Conservation (phyloP, 305 asterid species). For the Solanum hybrid region DNA sequence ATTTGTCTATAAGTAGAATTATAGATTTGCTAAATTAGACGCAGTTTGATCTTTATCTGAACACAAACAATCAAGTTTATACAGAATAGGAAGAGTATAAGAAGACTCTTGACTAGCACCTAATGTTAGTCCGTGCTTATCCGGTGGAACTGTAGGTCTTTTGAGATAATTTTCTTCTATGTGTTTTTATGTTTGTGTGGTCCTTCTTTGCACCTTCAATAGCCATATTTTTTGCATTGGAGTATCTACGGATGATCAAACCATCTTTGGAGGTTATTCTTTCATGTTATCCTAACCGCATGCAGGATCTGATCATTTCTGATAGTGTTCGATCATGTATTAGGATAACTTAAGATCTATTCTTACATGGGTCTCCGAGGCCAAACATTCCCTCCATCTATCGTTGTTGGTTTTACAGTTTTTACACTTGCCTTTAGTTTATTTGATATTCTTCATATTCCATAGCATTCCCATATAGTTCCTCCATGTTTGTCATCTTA, state of each 20-base stretch:
- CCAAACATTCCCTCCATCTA: not conserved
- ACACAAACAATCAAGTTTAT: not conserved
- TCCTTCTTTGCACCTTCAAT: not conserved
- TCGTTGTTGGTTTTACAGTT: not conserved
- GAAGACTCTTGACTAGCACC: not conserved
- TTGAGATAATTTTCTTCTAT: not conserved
- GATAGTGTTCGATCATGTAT: not conserved
- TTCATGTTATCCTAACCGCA: not conserved
- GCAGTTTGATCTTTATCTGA: not conserved
- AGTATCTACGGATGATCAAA: not conserved
- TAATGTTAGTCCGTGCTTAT: not conserved
- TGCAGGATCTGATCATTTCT: not conserved
- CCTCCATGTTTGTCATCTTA: not conserved
- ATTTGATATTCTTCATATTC: not conserved
- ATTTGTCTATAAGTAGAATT: not conserved
- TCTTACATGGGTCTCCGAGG: not conserved
- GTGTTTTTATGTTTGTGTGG: not conserved
- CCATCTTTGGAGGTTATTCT: not conserved
- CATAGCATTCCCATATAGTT: not conserved
- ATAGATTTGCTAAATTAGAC: not conserved
- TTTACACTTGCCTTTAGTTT: not conserved
- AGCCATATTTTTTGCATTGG: not conserved
- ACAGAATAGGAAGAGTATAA: not conserved
- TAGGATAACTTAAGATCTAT: not conserved
- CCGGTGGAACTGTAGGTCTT: not conserved